Percentiles rank a stretch among this genome's conserved stretches.
Evolutionary conservation across 305 asterid genomes (phyloP).

Genomic region (Lippia alba): DNA sequence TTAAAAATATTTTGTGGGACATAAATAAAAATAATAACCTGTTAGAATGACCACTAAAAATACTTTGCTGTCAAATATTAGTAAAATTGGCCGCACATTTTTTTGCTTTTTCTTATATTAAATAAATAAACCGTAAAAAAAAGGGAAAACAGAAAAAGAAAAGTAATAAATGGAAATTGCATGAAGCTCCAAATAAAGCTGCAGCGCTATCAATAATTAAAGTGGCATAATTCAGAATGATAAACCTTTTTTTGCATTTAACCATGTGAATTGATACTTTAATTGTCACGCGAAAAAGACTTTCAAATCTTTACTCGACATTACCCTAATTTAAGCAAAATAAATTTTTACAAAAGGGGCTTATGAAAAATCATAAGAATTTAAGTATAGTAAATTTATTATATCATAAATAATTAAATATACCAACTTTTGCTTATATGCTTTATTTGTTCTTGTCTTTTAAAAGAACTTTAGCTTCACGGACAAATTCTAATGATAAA

Average conservation of each 20-base stretch:
- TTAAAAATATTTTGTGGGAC: too few species aligned
- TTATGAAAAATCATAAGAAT: background rate
- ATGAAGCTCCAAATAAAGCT: slow-evolving; percentile 37
- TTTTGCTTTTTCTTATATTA: background rate
- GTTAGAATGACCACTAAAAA: slow-evolving; percentile 27
- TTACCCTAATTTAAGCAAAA: background rate
- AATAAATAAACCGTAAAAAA: slow-evolving; percentile 1
- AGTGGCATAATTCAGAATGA: slow-evolving; percentile 29
- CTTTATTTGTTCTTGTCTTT: too few species aligned
- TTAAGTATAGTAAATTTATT: too few species aligned
- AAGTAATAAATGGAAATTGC: background rate
- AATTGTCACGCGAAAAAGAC: slow-evolving; percentile 51
- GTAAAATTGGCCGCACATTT: background rate
- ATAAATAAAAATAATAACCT: background rate
- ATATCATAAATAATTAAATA: too few species aligned
- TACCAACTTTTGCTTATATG: too few species aligned
- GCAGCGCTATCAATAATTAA: slow-evolving; percentile 42
- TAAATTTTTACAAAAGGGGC: background rate
- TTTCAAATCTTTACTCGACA: slow-evolving; percentile 13
- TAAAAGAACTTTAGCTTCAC: too few species aligned
- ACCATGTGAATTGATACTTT: slow-evolving; percentile 63
- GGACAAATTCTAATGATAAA: too few species aligned
- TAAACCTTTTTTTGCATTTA: slow-evolving; percentile 24
- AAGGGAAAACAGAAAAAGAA: background rate
- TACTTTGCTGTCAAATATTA: background rate